These are phyloP conservation scores for Pythium vanterpoolii DNA, from an alignment of 352 stramenopile genomes.

Conservation along the genomic window DNA sequence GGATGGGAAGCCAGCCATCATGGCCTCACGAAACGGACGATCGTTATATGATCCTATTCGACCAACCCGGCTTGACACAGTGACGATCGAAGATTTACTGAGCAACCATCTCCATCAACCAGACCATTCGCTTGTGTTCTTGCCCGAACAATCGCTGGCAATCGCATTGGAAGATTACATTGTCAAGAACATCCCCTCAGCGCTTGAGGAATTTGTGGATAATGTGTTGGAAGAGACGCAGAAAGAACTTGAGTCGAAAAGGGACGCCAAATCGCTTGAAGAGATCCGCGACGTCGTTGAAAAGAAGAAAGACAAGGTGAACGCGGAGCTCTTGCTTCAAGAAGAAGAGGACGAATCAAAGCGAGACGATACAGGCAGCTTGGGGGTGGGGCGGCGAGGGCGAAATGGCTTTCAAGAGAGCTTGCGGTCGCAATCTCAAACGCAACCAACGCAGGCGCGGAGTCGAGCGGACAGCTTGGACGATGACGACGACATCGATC, in stretches of 20 bases:
- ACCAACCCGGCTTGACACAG: constrained; percentile 52
- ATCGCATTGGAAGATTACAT: constrained; percentile 80
- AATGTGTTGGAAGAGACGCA: constrained; percentile 68
- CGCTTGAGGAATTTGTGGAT: constrained; percentile 78
- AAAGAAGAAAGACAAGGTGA: constrained; percentile 57
- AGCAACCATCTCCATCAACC: constrained; percentile 53
- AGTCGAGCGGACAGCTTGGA: constrained; percentile 14
- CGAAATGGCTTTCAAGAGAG: constrained; percentile 15
- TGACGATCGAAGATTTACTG: constrained; percentile 81
- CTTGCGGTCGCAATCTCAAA: constrained; percentile 13
- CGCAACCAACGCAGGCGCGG: constrained; percentile 13
- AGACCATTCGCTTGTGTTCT: constrained; percentile 72
- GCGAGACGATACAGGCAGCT: background rate
- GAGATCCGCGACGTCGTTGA: constrained; percentile 64
- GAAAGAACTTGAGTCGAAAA: constrained; percentile 47
- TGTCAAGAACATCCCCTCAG: constrained; percentile 74
- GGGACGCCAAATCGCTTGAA: constrained; percentile 48
- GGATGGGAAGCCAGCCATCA: constrained; percentile 35
- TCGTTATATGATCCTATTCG: constrained; percentile 45
- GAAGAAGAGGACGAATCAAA: constrained; percentile 40
- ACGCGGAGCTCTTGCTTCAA: constrained; percentile 50
- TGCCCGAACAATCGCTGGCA: constrained; percentile 64
- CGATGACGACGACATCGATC: constrained; percentile 24
- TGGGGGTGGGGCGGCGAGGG: background rate
- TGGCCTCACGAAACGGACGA: constrained; percentile 5